Conservation (phyloP, 2,329 filamentous ascomycete genomes). For the Ophiostoma sp. region DNA sequence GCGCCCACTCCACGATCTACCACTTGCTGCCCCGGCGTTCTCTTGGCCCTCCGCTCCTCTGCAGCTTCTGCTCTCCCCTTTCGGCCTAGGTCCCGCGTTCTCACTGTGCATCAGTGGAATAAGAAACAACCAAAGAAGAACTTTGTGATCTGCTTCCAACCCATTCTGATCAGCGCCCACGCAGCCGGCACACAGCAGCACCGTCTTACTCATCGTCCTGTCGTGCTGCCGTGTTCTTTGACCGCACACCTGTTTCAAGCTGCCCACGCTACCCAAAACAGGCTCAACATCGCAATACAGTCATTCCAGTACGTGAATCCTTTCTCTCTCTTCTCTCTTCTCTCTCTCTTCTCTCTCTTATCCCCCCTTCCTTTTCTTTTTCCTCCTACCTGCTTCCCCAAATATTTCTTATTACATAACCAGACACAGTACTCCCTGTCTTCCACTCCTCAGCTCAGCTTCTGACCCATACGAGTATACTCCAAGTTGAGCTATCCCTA, state of each 20-base stretch:
- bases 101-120: not conserved
- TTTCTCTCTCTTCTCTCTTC: not conserved
- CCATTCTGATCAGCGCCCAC: not conserved
- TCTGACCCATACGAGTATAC: not conserved
- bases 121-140: not conserved
- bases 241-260: not conserved
- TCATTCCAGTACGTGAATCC: not conserved
- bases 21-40: not conserved
- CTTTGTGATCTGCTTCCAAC: no score
- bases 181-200: not conserved
- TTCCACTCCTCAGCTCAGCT: not conserved
- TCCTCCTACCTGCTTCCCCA: not conserved
- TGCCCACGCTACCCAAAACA: not conserved
- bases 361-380: not conserved
- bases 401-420: not conserved
- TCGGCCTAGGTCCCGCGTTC: not conserved
- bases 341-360: not conserved
- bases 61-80: not conserved
- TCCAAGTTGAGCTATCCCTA: not conserved
- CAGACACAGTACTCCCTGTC: not conserved
- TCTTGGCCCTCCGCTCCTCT: conserved; percentile 8
- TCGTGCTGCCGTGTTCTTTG: not conserved
- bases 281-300: not conserved
- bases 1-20: not conserved
- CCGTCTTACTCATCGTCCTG: conserved; percentile 3